Evolutionary conservation across 768 basidiomycete species (phyloP).

Genomic region (Auricularia cornea): DNA sequence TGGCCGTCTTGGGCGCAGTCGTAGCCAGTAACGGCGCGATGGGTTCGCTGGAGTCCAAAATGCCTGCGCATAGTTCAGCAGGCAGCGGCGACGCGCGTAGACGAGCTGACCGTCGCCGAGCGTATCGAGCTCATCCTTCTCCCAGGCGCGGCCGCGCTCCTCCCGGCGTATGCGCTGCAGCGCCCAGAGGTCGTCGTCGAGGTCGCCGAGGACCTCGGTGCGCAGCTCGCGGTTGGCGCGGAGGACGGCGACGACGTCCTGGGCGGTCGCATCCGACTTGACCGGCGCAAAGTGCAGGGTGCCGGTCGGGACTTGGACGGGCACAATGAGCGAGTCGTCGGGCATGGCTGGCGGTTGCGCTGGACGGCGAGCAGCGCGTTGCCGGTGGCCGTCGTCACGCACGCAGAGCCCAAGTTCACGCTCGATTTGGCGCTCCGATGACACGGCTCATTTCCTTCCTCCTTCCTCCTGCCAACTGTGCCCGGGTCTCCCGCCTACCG

Average conservation of each 20-base stretch:
- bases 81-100: background rate
- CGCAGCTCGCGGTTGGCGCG: background rate
- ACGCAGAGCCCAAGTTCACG: no score
- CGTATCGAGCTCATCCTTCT: slow-evolving; percentile 56
- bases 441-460: no score
- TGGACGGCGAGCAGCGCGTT: no score
- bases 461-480: no score
- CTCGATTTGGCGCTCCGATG: no score
- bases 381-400: no score
- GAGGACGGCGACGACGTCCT: background rate
- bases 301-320: background rate
- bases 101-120: slow-evolving; percentile 48
- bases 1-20: slow-evolving; percentile 20
- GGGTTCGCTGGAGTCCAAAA: slow-evolving; percentile 34
- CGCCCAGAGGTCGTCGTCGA: slow-evolving; percentile 56
- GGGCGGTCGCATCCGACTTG: background rate
- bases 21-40: slow-evolving; percentile 47
- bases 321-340: background rate
- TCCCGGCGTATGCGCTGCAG: slow-evolving; percentile 57
- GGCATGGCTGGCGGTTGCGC: background rate
- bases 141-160: slow-evolving; percentile 54
- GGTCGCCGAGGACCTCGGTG: slow-evolving; percentile 19
- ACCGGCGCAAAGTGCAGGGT: background rate
- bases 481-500: no score
- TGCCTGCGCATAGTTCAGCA: slow-evolving; percentile 33